Evolutionary conservation across 352 stramenopile species (phyloP), one percentile per base, ranked within the genome.

Genomic region (Peronospora tabacina): DNA sequence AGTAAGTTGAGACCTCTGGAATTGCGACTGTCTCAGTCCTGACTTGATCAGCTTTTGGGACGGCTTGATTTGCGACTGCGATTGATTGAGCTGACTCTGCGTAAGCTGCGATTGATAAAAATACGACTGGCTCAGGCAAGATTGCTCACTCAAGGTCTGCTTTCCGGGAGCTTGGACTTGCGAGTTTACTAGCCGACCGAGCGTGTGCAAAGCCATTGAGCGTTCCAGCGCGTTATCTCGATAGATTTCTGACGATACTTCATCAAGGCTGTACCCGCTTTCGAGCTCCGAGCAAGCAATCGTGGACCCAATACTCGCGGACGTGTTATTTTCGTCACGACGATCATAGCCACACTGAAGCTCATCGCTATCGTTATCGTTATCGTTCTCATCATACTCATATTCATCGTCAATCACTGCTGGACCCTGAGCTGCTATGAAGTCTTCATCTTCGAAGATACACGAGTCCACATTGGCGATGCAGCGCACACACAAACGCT

Each of bases 361-460:
- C 32, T 50, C 50, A 15, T 39, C 24, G n/a, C 52, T 58, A 17
- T 64, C 50, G 34, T 55, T 39, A 8, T 64, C 50, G 29, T 55
- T 17, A 28, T 68, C 45, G 22, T 61, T 29, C 11, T 16, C 20
- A 28, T 68, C 45, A 28, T 61, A 35, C 11, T 16, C 26, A 9
- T 48, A 30, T 19, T 55, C 49, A 0, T 44, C 53, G 1, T 61
- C 54, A 7, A 86, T 52, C 17, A 86, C 63, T 3, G 70, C 55
- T 1, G 71, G 69, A 4, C 75, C 72, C 11, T 82, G 46, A 2
- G 67, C 75, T 8, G 62, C 41, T 35, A 75, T 55, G 10, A 85
- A 60, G 42, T 82, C 71, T n/a, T 80, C 71, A 52, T 83, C 71
- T 16, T 82, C 71, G 22, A 80, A 86, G 26, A 66, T 33, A 44